Evolutionary conservation across 805 yeast genomes (phyloP).

Genomic region (Tetrapisispora pingtungensis): DNA sequence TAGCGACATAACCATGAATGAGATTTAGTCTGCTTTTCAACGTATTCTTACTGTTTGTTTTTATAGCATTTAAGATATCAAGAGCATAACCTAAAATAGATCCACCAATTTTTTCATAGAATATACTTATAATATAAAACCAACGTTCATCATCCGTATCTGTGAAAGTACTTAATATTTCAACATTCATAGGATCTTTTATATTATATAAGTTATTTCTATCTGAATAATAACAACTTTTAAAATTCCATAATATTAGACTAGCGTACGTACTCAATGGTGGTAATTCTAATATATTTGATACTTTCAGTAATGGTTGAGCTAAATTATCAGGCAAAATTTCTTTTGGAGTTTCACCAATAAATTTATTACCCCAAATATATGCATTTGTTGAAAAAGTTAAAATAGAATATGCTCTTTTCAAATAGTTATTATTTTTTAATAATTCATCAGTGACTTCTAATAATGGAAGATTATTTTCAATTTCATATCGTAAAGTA

Average conservation of each 20-base stretch:
- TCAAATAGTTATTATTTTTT: constrained; percentile 38
- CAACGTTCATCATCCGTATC: constrained; percentile 88
- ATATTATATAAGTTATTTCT: constrained; percentile 10
- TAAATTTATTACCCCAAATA: constrained; percentile 63
- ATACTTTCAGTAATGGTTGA: constrained; percentile 52
- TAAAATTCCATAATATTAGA: constrained; percentile 80
- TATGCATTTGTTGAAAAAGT: constrained; percentile 82
- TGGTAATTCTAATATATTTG: constrained; percentile 59
- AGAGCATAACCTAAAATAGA: constrained; percentile 57
- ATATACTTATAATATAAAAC: constrained; percentile 85
- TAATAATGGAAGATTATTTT: constrained; percentile 46
- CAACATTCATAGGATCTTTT: constrained; percentile 57
- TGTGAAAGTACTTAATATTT: constrained; percentile 76
- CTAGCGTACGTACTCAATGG: constrained; percentile 87
- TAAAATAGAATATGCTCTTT: constrained; percentile 74
- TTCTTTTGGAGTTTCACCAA: constrained; percentile 37
- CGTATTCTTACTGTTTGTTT: constrained; percentile 37
- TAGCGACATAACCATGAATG: constrained; percentile 67
- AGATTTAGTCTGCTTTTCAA: constrained; percentile 39
- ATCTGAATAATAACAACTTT: constrained; percentile 7
- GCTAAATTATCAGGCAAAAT: constrained; percentile 60
- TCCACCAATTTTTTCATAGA: constrained; percentile 77
- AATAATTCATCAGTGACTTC: constrained; percentile 31
- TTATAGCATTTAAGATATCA: constrained; percentile 50
- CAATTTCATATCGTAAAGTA: constrained; percentile 52